Percentiles rank a stretch among this genome's conserved stretches.
Conservation (phyloP, 2,329 filamentous ascomycete genomes). For the Talaromyces piceae region DNA sequence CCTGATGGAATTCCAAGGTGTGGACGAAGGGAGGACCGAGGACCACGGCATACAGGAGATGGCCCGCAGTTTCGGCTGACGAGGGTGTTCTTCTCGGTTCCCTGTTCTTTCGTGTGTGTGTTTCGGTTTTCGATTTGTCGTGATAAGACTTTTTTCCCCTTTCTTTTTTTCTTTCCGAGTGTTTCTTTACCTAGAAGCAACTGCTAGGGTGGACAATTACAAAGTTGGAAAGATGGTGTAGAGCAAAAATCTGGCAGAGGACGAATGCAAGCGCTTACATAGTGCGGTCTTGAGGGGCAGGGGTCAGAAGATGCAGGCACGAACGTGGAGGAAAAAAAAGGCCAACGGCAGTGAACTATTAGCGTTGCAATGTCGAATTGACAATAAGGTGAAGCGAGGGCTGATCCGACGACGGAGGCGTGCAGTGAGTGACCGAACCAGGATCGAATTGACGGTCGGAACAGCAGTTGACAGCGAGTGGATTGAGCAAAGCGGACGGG, state of each 20-base stretch:
- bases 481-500: not conserved
- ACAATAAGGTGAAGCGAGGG: conserved; percentile 19
- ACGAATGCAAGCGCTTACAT: conserved; percentile 10
- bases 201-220: not conserved
- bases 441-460: conserved; percentile 6
- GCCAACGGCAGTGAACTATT: conserved; percentile 9
- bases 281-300: conserved; percentile 12
- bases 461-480: not conserved
- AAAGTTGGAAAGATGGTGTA: conserved; percentile 2
- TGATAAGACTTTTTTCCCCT: too few species aligned
- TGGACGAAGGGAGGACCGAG: conserved; percentile 6
- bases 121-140: not conserved
- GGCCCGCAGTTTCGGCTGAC: conserved; percentile 2
- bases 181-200: not conserved
- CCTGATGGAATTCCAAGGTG: conserved; percentile 9
- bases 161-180: not conserved
- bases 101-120: conserved; percentile 1
- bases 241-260: conserved; percentile 3
- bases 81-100: not conserved
- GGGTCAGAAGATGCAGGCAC: conserved; percentile 11
- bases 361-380: conserved; percentile 8
- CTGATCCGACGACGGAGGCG: conserved; percentile 22
- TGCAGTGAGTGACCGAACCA: conserved; percentile 3
- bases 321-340: conserved; percentile 6
- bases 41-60: conserved; percentile 10